Evolutionary conservation across 75 land plant species (phyloP).

Genomic region (Pinus taeda): DNA sequence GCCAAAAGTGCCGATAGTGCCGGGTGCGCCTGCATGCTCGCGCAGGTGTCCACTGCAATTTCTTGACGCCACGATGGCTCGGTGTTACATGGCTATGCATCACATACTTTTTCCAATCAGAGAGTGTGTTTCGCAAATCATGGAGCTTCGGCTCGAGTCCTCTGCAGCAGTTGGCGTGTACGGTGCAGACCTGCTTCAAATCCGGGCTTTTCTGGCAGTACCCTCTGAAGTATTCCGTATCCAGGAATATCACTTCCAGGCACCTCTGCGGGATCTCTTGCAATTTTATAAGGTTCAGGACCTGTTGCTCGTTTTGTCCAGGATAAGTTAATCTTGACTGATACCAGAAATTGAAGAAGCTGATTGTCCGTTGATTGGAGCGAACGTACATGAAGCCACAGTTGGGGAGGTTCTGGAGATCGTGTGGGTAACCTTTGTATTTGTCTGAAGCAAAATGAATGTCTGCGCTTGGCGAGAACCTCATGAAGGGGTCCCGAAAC

Average conservation of each 20-base stretch:
- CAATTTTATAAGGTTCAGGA: conserved; percentile 26
- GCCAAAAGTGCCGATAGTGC: no score
- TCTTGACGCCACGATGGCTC: no score
- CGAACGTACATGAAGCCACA: conserved; percentile 20
- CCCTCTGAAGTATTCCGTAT: conserved; percentile 28
- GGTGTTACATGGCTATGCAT: no score
- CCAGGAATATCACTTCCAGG: conserved; percentile 19
- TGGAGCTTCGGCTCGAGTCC: conserved; percentile 29
- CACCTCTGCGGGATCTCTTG: conserved; percentile 13
- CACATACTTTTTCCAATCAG: conserved; percentile 7
- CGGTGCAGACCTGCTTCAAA: conserved; percentile 20
- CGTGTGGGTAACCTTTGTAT: conserved; percentile 29
- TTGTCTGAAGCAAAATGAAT: conserved; percentile 39
- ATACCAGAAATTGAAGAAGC: conserved; percentile 41
- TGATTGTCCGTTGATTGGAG: conserved; percentile 26
- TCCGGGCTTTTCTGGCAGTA: conserved; percentile 22
- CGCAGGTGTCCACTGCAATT: no score
- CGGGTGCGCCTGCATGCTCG: no score
- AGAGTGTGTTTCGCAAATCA: conserved; percentile 22
- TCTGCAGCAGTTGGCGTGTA: conserved; percentile 46
- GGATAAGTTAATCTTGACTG: conserved; percentile 16
- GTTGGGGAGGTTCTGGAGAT: background rate
- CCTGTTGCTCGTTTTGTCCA: conserved; percentile 37
- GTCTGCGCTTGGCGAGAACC: conserved; percentile 25
- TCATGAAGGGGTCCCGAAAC: conserved; percentile 38